phyloP scores from a whole-genome alignment of 768 basidiomycete species.

The Mycena vitilis region DNA sequence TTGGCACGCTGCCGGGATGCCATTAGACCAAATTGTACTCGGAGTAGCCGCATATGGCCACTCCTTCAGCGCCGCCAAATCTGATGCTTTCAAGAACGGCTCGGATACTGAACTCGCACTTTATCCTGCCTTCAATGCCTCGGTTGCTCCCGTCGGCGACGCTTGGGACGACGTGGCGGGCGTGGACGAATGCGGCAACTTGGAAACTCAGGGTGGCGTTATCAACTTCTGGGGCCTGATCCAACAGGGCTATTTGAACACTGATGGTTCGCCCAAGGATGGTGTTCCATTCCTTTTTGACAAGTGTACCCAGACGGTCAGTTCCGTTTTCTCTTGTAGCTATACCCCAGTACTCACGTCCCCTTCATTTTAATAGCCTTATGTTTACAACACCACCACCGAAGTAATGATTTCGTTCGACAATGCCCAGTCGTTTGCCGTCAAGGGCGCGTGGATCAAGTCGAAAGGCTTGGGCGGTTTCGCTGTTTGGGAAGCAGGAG shows the following conservation, averaged over 20 bases:
- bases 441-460: slow-evolving; percentile 73
- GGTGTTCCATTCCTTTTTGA: slow-evolving; percentile 72
- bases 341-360: neutral
- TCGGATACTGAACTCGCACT: slow-evolving; percentile 48
- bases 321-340: slow-evolving; percentile 38
- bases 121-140: slow-evolving; percentile 63
- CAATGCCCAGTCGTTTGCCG: slow-evolving; percentile 68
- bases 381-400: slow-evolving; percentile 49
- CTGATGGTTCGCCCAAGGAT: slow-evolving; percentile 55
- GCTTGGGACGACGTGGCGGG: slow-evolving; percentile 55
- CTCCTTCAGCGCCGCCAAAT: slow-evolving; percentile 62
- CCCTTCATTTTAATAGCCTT: slow-evolving; percentile 1
- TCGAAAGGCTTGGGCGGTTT: slow-evolving; percentile 66
- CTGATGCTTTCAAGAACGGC: slow-evolving; percentile 49
- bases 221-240: slow-evolving; percentile 75
- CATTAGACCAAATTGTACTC: slow-evolving; percentile 72
- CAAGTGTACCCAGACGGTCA: slow-evolving; percentile 78
- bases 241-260: slow-evolving; percentile 61
- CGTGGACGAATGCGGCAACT: slow-evolving; percentile 62
- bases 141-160: slow-evolving; percentile 61
- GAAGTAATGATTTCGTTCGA: slow-evolving; percentile 78
- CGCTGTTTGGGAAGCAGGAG: slow-evolving; percentile 62
- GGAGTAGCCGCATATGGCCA: slow-evolving; percentile 88
- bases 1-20: slow-evolving; percentile 85
- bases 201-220: slow-evolving; percentile 54